Evolutionary conservation across 306 rosid species (phyloP).

Genomic region (Prosopis cineraria): DNA sequence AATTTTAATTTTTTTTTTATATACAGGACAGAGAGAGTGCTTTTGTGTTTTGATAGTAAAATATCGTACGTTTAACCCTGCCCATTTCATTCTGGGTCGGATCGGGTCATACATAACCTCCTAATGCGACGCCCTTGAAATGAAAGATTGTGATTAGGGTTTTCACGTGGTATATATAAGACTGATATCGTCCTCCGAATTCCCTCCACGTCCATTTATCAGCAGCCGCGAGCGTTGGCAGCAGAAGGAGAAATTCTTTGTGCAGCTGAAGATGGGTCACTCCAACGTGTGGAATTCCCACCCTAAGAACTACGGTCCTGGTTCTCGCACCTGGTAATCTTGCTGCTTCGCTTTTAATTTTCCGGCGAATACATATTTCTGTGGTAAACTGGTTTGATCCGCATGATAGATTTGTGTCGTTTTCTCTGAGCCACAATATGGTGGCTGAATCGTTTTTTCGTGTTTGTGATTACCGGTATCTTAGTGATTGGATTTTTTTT

Average conservation of each 20-base stretch:
- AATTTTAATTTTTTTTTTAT: too few relatives aligned
- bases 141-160: slow-evolving; percentile 33
- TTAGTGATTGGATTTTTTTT: background rate
- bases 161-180: slow-evolving; percentile 28
- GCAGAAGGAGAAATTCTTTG: background rate
- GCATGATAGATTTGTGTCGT: background rate
- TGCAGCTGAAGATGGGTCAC: slow-evolving; percentile 64
- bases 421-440: background rate
- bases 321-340: slow-evolving; percentile 85
- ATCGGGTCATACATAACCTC: background rate
- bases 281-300: slow-evolving; percentile 91
- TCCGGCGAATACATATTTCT: background rate
- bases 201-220: background rate
- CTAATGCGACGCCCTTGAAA: background rate
- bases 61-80: too few relatives aligned
- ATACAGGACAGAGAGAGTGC: too few relatives aligned
- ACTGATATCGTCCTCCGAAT: background rate
- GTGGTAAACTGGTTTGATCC: background rate
- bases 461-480: background rate
- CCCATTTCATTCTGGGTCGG: background rate
- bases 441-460: background rate
- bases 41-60: too few relatives aligned
- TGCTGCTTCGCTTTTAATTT: background rate
- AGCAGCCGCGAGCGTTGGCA: background rate
- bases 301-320: slow-evolving; percentile 95